phyloP scores from a whole-genome alignment of 495 filamentous ascomycete species.

The Penicillium lagena region DNA sequence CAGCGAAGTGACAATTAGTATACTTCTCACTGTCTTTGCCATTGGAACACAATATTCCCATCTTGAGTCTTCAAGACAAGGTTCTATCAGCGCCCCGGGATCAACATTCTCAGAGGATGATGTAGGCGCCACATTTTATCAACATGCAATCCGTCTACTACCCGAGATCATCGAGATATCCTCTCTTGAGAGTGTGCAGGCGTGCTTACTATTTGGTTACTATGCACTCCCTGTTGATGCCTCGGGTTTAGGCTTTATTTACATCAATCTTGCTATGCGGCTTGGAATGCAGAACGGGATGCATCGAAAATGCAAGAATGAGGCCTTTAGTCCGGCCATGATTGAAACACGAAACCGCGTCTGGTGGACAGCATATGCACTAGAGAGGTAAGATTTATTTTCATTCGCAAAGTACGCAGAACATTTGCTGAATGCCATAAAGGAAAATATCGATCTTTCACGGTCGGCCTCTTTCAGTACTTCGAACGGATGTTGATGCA shows the following conservation, averaged over 20 bases:
- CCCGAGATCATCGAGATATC: slow-evolving; percentile 36
- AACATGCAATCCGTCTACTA: slow-evolving; percentile 27
- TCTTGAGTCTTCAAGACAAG: slow-evolving; percentile 17
- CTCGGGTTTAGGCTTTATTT: slow-evolving; percentile 31
- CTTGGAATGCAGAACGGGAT: slow-evolving; percentile 39
- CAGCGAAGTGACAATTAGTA: slow-evolving; percentile 23
- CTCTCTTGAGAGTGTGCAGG: slow-evolving; percentile 35
- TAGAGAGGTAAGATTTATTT: slow-evolving; percentile 21
- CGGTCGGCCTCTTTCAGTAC: slow-evolving; percentile 30
- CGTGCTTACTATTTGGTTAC: slow-evolving; percentile 27
- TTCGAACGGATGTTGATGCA: slow-evolving; percentile 23
- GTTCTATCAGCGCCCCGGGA: neutral
- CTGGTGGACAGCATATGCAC: slow-evolving; percentile 32
- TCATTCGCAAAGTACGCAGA: neutral
- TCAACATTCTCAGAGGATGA: slow-evolving; percentile 28
- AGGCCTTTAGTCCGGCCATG: slow-evolving; percentile 16
- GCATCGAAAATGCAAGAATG: slow-evolving; percentile 26
- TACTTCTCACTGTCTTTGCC: slow-evolving; percentile 30
- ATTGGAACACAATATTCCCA: slow-evolving; percentile 40
- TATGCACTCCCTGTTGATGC: slow-evolving; percentile 33
- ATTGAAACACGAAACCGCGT: slow-evolving; percentile 31
- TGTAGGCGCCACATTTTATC: slow-evolving; percentile 32
- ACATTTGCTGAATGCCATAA: neutral
- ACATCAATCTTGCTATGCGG: slow-evolving; percentile 26
- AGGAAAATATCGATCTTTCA: slow-evolving; percentile 25